A percentile compares a stretch with the other conserved stretches of the same genome.
Evolutionary conservation across 805 yeast genomes (phyloP).

Genomic region (Yarrowia keelungensis): DNA sequence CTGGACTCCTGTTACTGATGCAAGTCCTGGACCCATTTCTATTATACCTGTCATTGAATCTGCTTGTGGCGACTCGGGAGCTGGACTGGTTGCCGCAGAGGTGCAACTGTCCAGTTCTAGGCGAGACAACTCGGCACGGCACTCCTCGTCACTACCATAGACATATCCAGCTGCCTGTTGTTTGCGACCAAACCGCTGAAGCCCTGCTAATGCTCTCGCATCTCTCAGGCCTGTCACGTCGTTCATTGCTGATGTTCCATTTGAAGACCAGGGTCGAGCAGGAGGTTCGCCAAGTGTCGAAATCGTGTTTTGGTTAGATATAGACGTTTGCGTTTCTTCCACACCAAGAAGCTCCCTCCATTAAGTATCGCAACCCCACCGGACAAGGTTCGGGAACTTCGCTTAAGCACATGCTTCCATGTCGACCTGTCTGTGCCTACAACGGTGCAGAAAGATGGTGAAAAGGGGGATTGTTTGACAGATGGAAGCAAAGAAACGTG

Average conservation of each 20-base stretch:
- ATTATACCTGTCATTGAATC: background rate
- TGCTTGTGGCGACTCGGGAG: too few species aligned
- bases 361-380: slow-evolving; percentile 10
- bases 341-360: background rate
- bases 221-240: background rate
- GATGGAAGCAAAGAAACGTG: too few species aligned
- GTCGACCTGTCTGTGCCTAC: background rate
- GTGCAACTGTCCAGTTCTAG: too few species aligned
- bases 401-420: background rate
- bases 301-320: background rate
- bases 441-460: background rate
- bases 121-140: too few species aligned
- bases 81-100: too few species aligned
- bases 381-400: background rate
- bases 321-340: background rate
- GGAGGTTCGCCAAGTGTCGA: background rate
- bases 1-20: background rate
- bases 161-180: background rate
- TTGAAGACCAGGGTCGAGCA: background rate
- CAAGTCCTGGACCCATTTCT: background rate
- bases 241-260: background rate
- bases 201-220: background rate
- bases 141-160: too few species aligned
- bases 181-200: background rate
- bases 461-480: too few species aligned